Base-by-base conservation (phyloP, 148 eudicot species). In the Cornus florida region DNA sequence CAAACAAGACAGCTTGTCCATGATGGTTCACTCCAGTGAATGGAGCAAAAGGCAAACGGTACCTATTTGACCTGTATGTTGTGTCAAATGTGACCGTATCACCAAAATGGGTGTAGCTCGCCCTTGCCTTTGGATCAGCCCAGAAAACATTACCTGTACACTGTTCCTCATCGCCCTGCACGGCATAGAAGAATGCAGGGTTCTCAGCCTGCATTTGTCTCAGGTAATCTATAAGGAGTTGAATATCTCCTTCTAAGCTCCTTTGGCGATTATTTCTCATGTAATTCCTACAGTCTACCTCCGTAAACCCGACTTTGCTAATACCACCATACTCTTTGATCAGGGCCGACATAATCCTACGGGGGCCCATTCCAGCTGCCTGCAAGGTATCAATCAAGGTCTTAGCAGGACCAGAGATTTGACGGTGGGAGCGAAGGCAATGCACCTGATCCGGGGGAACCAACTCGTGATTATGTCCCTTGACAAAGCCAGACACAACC, bases 351-450 rank as follows among this genome's bases (percentile, higher is more conserved):
- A 89, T 89, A 31, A 89, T 89, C 81, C 87, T 82, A 46, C 92
- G 84, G 20, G 92, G 92, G 14, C 92, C 92, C 92, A 89, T 85
- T 14, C 92, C 92, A 66, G 92, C 92, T n/a, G 92, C 90, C 88
- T 89, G 92, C 77, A 89, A 73, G 7, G 92, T 89, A 74, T 89
- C 92, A 31, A 89, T 89, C 86, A 89, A 73, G 8, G 90, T 87
- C 82, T 89, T 89, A 7, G 92, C 92, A 23, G 92, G 90, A 68
- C 92, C 92, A 7, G 92, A 85, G 38, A 89, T 89, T 73, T 89
- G 92, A 0, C 92, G 66, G 66, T 89, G 92, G 77, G 92, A 89
- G 46, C 92, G 84, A 22, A 89, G 89, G 72, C 90, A 85, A 62
- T 89, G 92, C 50, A 89, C 92, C 83, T 89, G 88, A 14, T 89